phyloP scores from a whole-genome alignment of 2,329 filamentous ascomycete species.

The Apiospora koreana region DNA sequence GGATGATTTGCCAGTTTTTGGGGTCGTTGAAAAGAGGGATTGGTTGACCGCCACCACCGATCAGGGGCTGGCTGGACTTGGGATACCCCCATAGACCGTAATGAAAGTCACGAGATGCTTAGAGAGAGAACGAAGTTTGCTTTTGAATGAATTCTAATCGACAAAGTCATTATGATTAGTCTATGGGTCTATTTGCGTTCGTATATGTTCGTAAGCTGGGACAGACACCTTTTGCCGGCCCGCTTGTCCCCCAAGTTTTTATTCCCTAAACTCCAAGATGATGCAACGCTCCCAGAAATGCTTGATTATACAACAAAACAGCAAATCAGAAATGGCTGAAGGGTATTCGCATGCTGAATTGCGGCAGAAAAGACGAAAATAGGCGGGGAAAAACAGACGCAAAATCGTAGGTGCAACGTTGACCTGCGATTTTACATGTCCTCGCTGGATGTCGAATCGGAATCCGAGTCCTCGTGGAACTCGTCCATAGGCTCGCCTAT shows the following conservation, averaged over 20 bases:
- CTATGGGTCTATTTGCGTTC: not conserved
- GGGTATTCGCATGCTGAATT: not conserved
- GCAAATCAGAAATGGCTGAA: not conserved
- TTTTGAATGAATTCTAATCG: not conserved
- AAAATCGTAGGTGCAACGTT: not conserved
- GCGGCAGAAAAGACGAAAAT: not conserved
- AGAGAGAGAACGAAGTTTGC: not conserved
- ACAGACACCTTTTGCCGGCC: not conserved
- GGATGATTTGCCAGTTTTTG: not conserved
- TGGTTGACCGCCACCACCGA: not conserved
- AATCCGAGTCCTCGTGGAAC: not conserved
- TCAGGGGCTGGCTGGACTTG: not conserved
- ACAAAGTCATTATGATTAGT: not conserved
- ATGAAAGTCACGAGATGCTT: not conserved
- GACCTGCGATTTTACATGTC: not conserved
- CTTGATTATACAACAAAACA: not conserved
- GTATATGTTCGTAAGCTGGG: not conserved
- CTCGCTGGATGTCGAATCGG: not conserved
- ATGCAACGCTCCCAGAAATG: slow-evolving; percentile 1
- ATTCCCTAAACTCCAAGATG: not conserved
- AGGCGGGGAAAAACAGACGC: not conserved
- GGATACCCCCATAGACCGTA: slow-evolving; percentile 1
- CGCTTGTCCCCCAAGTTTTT: not conserved
- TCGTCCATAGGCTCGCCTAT: slow-evolving; percentile 7
- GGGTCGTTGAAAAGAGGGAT: not conserved